phyloP scores from a whole-genome alignment of 805 yeast genomes.

The Metschnikowia koreensis region DNA sequence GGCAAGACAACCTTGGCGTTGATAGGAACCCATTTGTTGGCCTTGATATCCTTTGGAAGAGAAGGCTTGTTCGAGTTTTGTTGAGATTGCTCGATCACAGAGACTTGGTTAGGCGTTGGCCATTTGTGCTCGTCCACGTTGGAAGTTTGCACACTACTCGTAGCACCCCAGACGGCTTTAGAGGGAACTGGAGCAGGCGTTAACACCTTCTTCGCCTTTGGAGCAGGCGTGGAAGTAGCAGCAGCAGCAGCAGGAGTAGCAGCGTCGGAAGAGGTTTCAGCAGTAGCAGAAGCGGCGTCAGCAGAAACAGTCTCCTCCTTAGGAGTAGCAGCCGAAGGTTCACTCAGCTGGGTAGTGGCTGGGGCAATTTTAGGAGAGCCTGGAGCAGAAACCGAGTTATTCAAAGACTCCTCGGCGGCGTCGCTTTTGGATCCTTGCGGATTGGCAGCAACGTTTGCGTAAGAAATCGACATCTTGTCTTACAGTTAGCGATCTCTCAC shows the following conservation, averaged over 20 bases:
- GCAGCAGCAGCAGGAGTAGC: slow-evolving; percentile 9
- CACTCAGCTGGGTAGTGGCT: neutral
- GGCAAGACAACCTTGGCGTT: slow-evolving; percentile 43
- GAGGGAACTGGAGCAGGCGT: slow-evolving; percentile 48
- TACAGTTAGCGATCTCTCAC: neutral
- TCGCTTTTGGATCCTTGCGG: slow-evolving; percentile 20
- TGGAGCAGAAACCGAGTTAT: slow-evolving; percentile 8
- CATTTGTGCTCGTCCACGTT: slow-evolving; percentile 42
- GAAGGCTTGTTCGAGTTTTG: slow-evolving; percentile 12
- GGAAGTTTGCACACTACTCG: slow-evolving; percentile 17
- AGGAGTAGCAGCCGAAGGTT: slow-evolving; percentile 3
- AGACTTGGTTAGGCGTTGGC: slow-evolving; percentile 42
- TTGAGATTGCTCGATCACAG: slow-evolving; percentile 18
- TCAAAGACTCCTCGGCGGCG: slow-evolving; percentile 12
- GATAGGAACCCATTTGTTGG: slow-evolving; percentile 47
- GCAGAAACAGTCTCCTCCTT: slow-evolving; percentile 6
- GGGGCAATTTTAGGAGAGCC: slow-evolving; percentile 6
- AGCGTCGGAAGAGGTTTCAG: slow-evolving; percentile 3
- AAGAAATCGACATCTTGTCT: slow-evolving; percentile 29
- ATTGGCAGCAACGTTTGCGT: slow-evolving; percentile 44
- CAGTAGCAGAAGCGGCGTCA: slow-evolving; percentile 7
- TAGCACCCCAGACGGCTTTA: slow-evolving; percentile 42
- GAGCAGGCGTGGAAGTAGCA: slow-evolving; percentile 10
- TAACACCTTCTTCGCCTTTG: slow-evolving; percentile 31
- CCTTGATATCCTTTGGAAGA: slow-evolving; percentile 35